Base-by-base conservation (phyloP, 2,329 filamentous ascomycete genomes). In the Fusarium ambrosium region DNA sequence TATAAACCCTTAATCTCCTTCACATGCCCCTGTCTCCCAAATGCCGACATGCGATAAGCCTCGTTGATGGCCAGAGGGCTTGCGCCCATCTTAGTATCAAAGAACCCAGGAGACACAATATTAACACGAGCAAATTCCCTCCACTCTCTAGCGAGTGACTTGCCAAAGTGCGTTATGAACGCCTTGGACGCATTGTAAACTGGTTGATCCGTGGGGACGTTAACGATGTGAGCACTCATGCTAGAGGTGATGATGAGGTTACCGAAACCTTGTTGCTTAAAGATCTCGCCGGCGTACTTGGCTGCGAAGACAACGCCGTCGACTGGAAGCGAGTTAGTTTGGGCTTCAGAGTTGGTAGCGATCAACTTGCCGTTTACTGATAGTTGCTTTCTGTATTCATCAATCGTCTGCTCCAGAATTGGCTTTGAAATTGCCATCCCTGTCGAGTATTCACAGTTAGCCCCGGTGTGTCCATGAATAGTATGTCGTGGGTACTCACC, bases 1-100 rank as follows among this genome's bases (percentile, higher is more conserved):
- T 89, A 89, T 16, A 87, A 80, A 6, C 89, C 90, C 86, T 92
- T 92, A 73, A 92, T 84, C 84, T 92, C 91, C 84, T 90, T 91
- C 4, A 90, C 89, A 77, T 92, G 87, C 29, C 89, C 90, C 71
- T 91, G 87, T 70, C 90, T 87, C 41, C 89, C 87, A 18, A 89
- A 75, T 2, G 84, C 82, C 0, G 87, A 82, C 87, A 90, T 89
- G 1, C 86, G 78, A 53, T 85, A 83, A 1, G 84, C 85, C 77
- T 89, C 87, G 20, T 88, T 85, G 9, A 86, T 71, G 3, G 83
- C 82, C 3, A 66, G 51, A 0, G 84, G 82, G 18, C 84, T 80
- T 0, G 87, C 87, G 0, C 87, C 87, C 84, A 90, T 88, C 74
- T 63, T 75, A 1, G 88, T 90, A 64, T 89, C 84, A 73, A 90